Evolutionary conservation across 2,329 filamentous ascomycete genomes (phyloP).

Genomic region (Thelonectria discophora): DNA sequence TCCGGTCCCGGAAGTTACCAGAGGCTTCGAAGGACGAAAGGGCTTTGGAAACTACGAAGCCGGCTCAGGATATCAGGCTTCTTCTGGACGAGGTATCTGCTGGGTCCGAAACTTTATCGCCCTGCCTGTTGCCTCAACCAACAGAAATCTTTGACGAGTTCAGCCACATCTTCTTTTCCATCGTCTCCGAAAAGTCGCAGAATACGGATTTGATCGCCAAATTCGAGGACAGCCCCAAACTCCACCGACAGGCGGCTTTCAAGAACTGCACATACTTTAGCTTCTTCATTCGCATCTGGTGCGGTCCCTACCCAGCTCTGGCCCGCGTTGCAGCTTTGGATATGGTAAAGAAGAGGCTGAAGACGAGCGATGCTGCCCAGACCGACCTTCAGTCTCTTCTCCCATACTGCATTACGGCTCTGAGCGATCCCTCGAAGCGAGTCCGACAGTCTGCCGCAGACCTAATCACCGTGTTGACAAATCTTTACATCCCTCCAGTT

Average conservation of each 20-base stretch:
- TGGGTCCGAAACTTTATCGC: constrained; percentile 51
- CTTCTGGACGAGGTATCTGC: constrained; percentile 51
- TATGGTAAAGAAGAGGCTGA: constrained; percentile 66
- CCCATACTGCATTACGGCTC: constrained; percentile 80
- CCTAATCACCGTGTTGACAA: constrained; percentile 66
- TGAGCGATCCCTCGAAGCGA: constrained; percentile 78
- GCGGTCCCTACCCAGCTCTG: constrained; percentile 73
- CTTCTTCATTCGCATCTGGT: constrained; percentile 81
- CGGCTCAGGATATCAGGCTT: constrained; percentile 50
- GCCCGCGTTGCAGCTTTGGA: constrained; percentile 76
- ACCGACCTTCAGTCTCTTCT: constrained; percentile 80
- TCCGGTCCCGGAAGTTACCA: constrained; percentile 66
- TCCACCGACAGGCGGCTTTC: constrained; percentile 63
- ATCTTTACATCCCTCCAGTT: constrained; percentile 53
- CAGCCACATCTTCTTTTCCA: constrained; percentile 65
- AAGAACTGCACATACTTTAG: constrained; percentile 74
- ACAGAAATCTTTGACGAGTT: constrained; percentile 66
- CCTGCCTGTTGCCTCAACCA: constrained; percentile 62
- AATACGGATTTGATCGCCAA: constrained; percentile 52
- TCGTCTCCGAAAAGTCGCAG: constrained; percentile 56
- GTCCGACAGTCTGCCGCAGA: constrained; percentile 80
- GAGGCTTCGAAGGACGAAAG: constrained; percentile 56
- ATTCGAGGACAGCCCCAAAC: constrained; percentile 64
- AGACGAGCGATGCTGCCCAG: constrained; percentile 56
- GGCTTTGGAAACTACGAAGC: constrained; percentile 39